Evolutionary conservation across 2,329 filamentous ascomycete genomes (phyloP), one percentile per base, ranked within the genome.

Genomic region (Coniochaeta sp.): DNA sequence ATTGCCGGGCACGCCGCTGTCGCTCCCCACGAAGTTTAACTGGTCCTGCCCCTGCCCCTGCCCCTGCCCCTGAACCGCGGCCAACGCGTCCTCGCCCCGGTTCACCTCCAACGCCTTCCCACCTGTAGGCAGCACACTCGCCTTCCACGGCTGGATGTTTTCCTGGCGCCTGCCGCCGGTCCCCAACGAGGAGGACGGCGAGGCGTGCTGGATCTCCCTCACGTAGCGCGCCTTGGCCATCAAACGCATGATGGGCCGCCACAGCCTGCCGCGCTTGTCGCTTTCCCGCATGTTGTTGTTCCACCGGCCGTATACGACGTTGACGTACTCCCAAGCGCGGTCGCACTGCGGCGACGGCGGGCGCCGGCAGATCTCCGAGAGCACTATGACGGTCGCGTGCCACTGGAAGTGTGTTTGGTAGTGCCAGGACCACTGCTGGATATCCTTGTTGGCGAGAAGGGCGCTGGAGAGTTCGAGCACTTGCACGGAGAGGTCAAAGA

Each of bases 351-450:
- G 65, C 10, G 72, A 72, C 72, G 73, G 76, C 1, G 70, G 67
- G 0, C 72, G 66, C 3, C 70, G 71, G 13, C 70, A 72, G 1
- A 75, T 64, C 58, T 81, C 76, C 13, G 82, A 69, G 26, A 83
- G 57, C 0, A 81, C 67, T 55, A 78, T 83, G 0, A 78, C 77
- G 4, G 82, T 72, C 4, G 79, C 77, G 56, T 82, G 73, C 77
- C 79, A 83, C 54, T 82, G 78, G 0, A 74, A 78, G 58, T 81
- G 81, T 0, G 76, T 79, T 57, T 81, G 75, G 61, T 78, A 82
- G 8, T 80, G 65, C 80, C 80, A 83, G n/a, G 76, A 74, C 73
- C 76, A 82, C 47, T 74, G 73, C 8, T 70, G 71, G 50, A 70
- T 73, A 14, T 65, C 67, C 2, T 67, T 64, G 51, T 82, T 76